Base-by-base conservation (phyloP, 2,329 filamentous ascomycete genomes). In the Cladosporium sp. region DNA sequence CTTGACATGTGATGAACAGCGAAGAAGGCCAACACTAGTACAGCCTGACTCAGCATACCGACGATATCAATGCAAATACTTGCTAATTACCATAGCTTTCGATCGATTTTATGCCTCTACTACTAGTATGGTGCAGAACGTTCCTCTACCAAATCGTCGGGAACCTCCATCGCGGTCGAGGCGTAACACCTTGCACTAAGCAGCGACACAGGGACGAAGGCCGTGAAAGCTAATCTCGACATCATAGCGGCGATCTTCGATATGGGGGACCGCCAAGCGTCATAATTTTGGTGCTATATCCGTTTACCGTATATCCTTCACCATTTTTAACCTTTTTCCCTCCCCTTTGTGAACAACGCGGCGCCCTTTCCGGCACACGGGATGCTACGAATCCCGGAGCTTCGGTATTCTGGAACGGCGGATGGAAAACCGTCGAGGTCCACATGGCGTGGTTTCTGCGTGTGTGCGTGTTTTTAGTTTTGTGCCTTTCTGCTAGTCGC, bases 161-260 rank as follows among this genome's bases (percentile, higher is more conserved):
- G n/a, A 53, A 53, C 24, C 50, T 42, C 15, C 25, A 53, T 37
- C n/a, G 22, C 12, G n/a, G 28, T 19, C 24, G 28, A 40, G 32
- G 48, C 48, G 20, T 25, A 40, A 20, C n/a, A n/a, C n/a, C n/a
- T n/a, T n/a, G n/a, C n/a, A n/a, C 28, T 52, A 40, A 40, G 36
- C 24, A 53, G 22, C 36, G 17, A 22, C 32, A 35, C 25, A 34
- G 24, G 36, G n/a, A 19, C n/a, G 8, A 32, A n/a, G n/a, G 19
- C n/a, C 20, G 19, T 28, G n/a, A n/a, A 53, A 53, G 50, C 22
- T 19, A 53, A 53, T 53, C 50, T 15, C 22, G 50, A 53, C 36
- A 44, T 53, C 50, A 42, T 53, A 53, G 24, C 36, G 36, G 25
- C 50, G 36, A 53, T 53, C 50, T 42, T 42, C 50, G 50, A 53